These are phyloP conservation scores for Aspergillus novofumigatus DNA, from an alignment of 2,329 filamentous ascomycete species.

Conservation along the genomic window DNA sequence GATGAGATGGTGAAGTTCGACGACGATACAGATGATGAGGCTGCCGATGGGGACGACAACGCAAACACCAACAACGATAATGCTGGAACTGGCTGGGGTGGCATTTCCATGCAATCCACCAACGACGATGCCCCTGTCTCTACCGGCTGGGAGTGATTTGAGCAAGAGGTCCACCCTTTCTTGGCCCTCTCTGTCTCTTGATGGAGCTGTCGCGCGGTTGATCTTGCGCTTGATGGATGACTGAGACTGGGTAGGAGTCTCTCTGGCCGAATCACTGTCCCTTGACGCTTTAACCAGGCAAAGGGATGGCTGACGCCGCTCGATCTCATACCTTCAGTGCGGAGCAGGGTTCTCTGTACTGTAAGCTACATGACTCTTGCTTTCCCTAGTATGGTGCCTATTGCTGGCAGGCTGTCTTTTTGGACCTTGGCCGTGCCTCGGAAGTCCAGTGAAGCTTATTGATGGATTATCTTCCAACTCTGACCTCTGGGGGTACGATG, in stretches of 20 bases:
- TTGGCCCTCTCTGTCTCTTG: not conserved
- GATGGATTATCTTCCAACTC: not conserved
- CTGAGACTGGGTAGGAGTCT: not conserved
- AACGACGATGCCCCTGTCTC: slow-evolving; percentile 2
- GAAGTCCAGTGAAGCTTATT: not conserved
- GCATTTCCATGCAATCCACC: slow-evolving; percentile 8
- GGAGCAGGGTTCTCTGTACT: not conserved
- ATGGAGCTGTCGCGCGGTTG: not conserved
- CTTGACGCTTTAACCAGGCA: not conserved
- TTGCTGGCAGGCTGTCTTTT: not conserved
- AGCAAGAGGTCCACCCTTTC: not conserved
- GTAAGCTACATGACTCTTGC: not conserved
- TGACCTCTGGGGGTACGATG: not conserved
- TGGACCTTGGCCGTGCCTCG: not conserved
- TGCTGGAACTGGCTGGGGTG: slow-evolving; percentile 15
- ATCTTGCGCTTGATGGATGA: not conserved
- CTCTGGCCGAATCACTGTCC: not conserved
- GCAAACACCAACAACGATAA: not conserved
- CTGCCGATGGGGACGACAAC: slow-evolving; percentile 11
- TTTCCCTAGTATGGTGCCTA: not conserved
- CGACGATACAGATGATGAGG: slow-evolving; percentile 50
- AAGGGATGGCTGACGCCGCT: not conserved
- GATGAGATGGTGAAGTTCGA: slow-evolving; percentile 46
- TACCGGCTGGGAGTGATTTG: not conserved
- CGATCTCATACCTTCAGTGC: not conserved